These are phyloP conservation scores for Beauveria australis DNA, from an alignment of 2,329 filamentous ascomycete genomes.

Conservation along the genomic window DNA sequence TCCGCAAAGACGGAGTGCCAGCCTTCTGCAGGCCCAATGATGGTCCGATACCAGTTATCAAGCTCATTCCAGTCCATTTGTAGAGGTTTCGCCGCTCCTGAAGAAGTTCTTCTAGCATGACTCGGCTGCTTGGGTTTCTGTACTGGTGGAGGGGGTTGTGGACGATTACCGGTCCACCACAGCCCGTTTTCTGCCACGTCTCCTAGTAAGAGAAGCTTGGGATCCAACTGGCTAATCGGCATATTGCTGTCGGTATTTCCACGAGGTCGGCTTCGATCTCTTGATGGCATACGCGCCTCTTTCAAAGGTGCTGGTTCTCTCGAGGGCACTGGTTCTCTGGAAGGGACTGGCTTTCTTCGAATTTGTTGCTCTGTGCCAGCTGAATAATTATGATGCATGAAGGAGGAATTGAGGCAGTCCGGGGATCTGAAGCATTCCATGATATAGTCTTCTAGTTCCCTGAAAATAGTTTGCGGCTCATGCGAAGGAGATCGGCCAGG, in stretches of 20 bases:
- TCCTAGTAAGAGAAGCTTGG: conserved; percentile 65
- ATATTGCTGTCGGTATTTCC: conserved; percentile 16
- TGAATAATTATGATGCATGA: conserved; percentile 32
- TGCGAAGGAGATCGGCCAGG: conserved; percentile 13
- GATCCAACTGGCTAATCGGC: conserved; percentile 52
- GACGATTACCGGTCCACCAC: conserved; percentile 64
- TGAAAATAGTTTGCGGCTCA: conserved; percentile 58
- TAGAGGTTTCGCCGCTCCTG: conserved; percentile 37
- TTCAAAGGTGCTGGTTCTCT: conserved; percentile 20
- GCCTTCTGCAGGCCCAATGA: conserved; percentile 57
- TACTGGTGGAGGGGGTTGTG: background rate
- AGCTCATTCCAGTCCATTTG: conserved; percentile 68
- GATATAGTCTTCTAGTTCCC: conserved; percentile 70
- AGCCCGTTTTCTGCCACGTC: conserved; percentile 73
- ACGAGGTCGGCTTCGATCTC: conserved; percentile 9
- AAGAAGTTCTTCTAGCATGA: background rate
- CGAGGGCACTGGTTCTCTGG: conserved; percentile 28
- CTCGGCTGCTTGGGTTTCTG: conserved; percentile 2
- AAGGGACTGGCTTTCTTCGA: conserved; percentile 20
- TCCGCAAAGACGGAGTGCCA: conserved; percentile 57
- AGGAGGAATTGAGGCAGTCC: conserved; percentile 69
- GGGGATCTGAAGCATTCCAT: conserved; percentile 58
- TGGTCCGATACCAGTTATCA: conserved; percentile 63
- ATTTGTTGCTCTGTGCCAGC: conserved; percentile 13
- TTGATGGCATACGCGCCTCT: conserved; percentile 29